Percentiles rank a stretch among this genome's conserved stretches.
Evolutionary conservation across 306 rosid species (phyloP).

Genomic region (Morella rubra): DNA sequence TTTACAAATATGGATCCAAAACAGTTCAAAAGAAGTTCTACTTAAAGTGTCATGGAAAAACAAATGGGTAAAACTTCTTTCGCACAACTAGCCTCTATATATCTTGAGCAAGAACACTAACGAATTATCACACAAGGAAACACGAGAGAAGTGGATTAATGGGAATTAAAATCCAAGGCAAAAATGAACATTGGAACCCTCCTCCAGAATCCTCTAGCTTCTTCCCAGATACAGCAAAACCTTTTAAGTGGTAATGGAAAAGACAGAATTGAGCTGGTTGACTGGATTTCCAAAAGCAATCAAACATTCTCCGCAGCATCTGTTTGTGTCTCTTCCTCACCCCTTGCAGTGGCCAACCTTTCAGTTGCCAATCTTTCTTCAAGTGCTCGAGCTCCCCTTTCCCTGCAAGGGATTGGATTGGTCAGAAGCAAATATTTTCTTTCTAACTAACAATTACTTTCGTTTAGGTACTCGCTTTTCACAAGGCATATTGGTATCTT

Average conservation of each 20-base stretch:
- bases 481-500: neutral
- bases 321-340: conserved; percentile 49
- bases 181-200: conserved; percentile 36
- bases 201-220: conserved; percentile 10
- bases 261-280: conserved; percentile 23
- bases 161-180: conserved; percentile 29
- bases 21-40: neutral
- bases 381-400: conserved; percentile 91
- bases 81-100: neutral
- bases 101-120: conserved; percentile 6
- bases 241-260: conserved; percentile 13
- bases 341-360: conserved; percentile 53
- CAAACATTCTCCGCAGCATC: conserved; percentile 59
- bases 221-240: conserved; percentile 27
- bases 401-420: conserved; percentile 48
- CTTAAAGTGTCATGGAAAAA: neutral
- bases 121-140: conserved; percentile 10
- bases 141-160: conserved; percentile 19
- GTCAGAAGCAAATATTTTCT: conserved; percentile 26
- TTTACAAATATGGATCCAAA: neutral
- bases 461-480: neutral
- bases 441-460: neutral
- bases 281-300: conserved; percentile 27
- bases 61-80: neutral
- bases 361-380: conserved; percentile 93